Conservation (phyloP, 495 filamentous ascomycete genomes). For the Oleoguttula mirabilis region DNA sequence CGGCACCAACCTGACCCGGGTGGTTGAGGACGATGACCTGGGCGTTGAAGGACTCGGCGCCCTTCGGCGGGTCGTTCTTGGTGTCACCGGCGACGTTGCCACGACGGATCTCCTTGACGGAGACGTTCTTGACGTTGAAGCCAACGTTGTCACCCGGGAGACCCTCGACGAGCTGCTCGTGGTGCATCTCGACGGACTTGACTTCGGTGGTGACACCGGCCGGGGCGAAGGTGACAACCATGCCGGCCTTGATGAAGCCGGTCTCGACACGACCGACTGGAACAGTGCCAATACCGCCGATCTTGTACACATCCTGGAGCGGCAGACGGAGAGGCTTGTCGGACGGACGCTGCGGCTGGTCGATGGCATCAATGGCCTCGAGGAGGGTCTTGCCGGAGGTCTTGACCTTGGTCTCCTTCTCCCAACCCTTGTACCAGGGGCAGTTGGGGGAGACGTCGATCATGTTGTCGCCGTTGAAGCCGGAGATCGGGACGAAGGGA, state of each 20-base stretch:
- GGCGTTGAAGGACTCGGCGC: conserved; percentile 86
- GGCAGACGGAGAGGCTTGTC: conserved; percentile 98
- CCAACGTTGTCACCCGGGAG: conserved; percentile 98
- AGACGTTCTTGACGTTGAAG: conserved; percentile 99
- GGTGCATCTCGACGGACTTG: conserved; percentile 99
- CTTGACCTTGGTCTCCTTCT: conserved; percentile 98
- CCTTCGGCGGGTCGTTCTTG: conserved; percentile 96
- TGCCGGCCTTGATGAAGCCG: conserved; percentile 92
- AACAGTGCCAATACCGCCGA: conserved; percentile 98
- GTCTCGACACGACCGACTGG: conserved; percentile 99
- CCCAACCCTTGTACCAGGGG: conserved; percentile 99
- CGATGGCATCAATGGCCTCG: conserved; percentile 96
- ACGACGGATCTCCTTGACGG: conserved; percentile 99
- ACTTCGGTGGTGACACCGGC: conserved; percentile 99
- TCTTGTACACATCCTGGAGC: conserved; percentile 99
- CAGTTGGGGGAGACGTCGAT: conserved; percentile 82
- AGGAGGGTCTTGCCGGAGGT: conserved; percentile 90
- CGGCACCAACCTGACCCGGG: conserved; percentile 97
- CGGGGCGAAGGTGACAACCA: conserved; percentile 94
- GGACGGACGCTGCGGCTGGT: conserved; percentile 82
- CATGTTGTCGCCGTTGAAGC: conserved; percentile 99
- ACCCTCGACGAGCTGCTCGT: conserved; percentile 97
- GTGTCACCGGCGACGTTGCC: conserved; percentile 99
- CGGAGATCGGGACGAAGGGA: conserved; percentile 98
- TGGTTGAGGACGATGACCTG: conserved; percentile 99